Percentiles rank a stretch among this genome's conserved stretches.
Conservation (phyloP, 1,284 basidiomycete genomes). For the Fomitopsis schrenkii region DNA sequence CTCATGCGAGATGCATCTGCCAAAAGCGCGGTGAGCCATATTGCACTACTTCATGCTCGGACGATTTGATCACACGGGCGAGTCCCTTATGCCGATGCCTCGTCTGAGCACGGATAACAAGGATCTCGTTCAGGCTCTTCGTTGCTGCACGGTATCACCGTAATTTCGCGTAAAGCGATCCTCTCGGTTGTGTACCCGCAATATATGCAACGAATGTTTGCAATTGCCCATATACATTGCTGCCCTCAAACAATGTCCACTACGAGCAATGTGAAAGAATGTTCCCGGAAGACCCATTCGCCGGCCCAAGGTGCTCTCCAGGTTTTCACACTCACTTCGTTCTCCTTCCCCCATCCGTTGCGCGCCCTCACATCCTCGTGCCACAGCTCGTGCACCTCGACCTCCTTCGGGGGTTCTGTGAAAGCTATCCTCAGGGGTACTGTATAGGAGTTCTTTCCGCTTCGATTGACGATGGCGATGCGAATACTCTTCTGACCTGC, state of each 20-base stretch:
- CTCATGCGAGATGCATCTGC: too few relatives aligned
- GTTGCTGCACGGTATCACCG: too few relatives aligned
- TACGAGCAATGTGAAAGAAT: conserved; percentile 38
- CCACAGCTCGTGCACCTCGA: conserved; percentile 46
- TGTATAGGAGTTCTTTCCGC: conserved; percentile 28
- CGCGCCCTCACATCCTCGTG: conserved; percentile 32
- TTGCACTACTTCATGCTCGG: too few relatives aligned
- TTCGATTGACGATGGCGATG: conserved; percentile 46
- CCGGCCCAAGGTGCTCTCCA: conserved; percentile 33
- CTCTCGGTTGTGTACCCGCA: too few relatives aligned
- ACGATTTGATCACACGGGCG: too few relatives aligned
- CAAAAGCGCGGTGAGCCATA: too few relatives aligned
- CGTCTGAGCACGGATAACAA: too few relatives aligned
- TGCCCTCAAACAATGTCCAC: not conserved
- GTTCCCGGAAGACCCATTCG: conserved; percentile 36
- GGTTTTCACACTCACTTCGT: conserved; percentile 36
- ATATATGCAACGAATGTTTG: not conserved
- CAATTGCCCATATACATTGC: not conserved
- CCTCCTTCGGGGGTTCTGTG: conserved; percentile 17
- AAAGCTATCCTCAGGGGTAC: conserved; percentile 38
- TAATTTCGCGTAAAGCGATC: too few relatives aligned
- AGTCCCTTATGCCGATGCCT: too few relatives aligned
- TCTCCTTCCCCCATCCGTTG: conserved; percentile 38
- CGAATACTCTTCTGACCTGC: conserved; percentile 32
- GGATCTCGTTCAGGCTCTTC: too few relatives aligned